Evolutionary conservation across 2,329 filamentous ascomycete species (phyloP).

Genomic region (Esteya vermicola): DNA sequence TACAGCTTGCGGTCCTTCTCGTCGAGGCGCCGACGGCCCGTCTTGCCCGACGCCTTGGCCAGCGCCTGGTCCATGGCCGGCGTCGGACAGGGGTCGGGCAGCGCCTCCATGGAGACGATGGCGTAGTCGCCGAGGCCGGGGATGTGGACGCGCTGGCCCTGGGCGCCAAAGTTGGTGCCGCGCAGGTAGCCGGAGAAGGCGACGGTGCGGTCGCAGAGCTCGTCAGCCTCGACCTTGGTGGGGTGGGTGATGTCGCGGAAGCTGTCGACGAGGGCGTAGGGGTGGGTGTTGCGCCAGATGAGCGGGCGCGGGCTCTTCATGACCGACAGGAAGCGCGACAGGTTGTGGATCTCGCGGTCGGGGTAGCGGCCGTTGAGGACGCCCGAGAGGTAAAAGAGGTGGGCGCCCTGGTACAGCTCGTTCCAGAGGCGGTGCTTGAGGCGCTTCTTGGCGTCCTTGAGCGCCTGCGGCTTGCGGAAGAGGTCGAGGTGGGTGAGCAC

Average conservation of each 20-base stretch:
- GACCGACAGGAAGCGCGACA: slow-evolving; percentile 87
- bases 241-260: slow-evolving; percentile 93
- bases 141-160: slow-evolving; percentile 78
- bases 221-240: slow-evolving; percentile 74
- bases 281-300: slow-evolving; percentile 91
- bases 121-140: slow-evolving; percentile 84
- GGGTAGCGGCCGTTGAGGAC: slow-evolving; percentile 95
- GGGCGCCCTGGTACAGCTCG: slow-evolving; percentile 90
- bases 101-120: slow-evolving; percentile 66
- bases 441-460: slow-evolving; percentile 90
- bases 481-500: slow-evolving; percentile 92
- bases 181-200: slow-evolving; percentile 87
- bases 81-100: slow-evolving; percentile 92
- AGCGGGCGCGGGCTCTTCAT: slow-evolving; percentile 99
- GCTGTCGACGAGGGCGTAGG: slow-evolving; percentile 84
- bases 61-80: slow-evolving; percentile 79
- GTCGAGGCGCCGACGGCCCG: slow-evolving; percentile 61
- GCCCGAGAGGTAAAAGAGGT: slow-evolving; percentile 91
- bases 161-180: slow-evolving; percentile 82
- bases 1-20: slow-evolving; percentile 96
- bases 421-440: slow-evolving; percentile 95
- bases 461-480: slow-evolving; percentile 81
- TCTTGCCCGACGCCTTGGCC: slow-evolving; percentile 73
- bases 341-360: slow-evolving; percentile 88
- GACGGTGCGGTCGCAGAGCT: slow-evolving; percentile 80